Conservation (phyloP, 1,284 basidiomycete genomes). For the Apiotrichum veenhuisii region DNA sequence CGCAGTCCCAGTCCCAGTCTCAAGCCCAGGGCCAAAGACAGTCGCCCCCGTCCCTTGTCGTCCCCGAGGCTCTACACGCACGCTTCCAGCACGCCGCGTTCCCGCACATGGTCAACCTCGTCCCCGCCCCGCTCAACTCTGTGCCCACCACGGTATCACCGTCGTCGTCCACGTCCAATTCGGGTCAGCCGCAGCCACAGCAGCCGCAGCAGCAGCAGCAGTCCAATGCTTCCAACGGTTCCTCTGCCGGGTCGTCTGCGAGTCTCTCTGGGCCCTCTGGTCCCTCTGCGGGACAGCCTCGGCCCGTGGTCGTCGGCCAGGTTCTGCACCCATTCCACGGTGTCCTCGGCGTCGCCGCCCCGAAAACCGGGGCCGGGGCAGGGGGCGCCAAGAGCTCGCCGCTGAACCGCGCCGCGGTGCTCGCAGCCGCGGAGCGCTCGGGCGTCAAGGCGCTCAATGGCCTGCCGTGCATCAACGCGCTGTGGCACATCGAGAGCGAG, state of each 20-base stretch:
- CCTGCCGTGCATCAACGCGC: background rate
- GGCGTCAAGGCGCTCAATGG: slow-evolving; percentile 1
- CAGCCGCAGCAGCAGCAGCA: no score
- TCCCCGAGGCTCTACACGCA: background rate
- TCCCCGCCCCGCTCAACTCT: background rate
- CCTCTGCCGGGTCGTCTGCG: no score
- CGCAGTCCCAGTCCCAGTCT: no score
- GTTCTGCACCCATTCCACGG: background rate
- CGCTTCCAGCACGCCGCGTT: slow-evolving; percentile 2
- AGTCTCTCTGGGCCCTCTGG: no score
- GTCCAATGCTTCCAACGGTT: no score
- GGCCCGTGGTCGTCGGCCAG: background rate
- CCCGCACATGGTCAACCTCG: slow-evolving; percentile 1
- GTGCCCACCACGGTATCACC: no score
- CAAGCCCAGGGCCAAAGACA: no score
- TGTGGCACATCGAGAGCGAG: background rate
- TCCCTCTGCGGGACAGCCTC: no score
- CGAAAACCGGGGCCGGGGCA: no score
- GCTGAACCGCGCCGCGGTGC: slow-evolving; percentile 1
- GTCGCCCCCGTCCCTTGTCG: background rate
- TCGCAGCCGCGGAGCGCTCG: background rate
- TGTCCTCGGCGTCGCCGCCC: background rate
- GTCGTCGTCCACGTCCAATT: background rate
- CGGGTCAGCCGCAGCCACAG: no score
- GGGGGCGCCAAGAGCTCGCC: background rate